phyloP scores from a whole-genome alignment of 1,284 basidiomycete genomes.

The Rhodotorula sp. region DNA sequence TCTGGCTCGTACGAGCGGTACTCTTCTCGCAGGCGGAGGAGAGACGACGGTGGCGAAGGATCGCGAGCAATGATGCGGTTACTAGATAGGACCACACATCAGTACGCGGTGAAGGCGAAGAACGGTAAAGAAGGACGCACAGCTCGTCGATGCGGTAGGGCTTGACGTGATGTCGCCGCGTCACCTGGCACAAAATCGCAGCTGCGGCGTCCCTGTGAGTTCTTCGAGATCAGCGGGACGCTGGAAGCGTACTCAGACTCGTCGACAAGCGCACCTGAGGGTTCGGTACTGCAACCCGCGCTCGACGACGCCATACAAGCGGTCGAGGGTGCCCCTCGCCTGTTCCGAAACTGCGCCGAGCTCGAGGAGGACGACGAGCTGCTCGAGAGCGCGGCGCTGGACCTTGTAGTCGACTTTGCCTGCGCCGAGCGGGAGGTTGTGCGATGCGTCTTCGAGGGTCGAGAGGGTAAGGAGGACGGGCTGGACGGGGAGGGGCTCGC shows the following conservation, averaged over 20 bases:
- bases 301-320: background rate
- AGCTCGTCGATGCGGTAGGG: constrained; percentile 2
- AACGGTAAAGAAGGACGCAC: background rate
- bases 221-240: background rate
- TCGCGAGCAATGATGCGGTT: background rate
- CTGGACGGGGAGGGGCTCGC: background rate
- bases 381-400: constrained; percentile 10
- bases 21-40: constrained; percentile 3
- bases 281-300: constrained; percentile 10
- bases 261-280: constrained; percentile 7
- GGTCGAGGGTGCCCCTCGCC: constrained; percentile 4
- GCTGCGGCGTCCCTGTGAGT: constrained; percentile 7
- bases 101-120: no score
- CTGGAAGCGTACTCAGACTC: no score
- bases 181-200: background rate
- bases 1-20: constrained; percentile 14
- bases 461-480: constrained; percentile 7
- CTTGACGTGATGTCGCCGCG: constrained; percentile 1
- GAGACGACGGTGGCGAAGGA: background rate
- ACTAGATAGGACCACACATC: no score
- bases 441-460: background rate
- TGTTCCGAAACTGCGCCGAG: background rate
- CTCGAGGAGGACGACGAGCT: background rate
- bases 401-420: constrained; percentile 8
- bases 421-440: background rate